A percentile compares a stretch with the other conserved stretches of the same genome.
Evolutionary conservation across 176 grass and related monocot species (phyloP).

Genomic region (Elaeis guineensis): DNA sequence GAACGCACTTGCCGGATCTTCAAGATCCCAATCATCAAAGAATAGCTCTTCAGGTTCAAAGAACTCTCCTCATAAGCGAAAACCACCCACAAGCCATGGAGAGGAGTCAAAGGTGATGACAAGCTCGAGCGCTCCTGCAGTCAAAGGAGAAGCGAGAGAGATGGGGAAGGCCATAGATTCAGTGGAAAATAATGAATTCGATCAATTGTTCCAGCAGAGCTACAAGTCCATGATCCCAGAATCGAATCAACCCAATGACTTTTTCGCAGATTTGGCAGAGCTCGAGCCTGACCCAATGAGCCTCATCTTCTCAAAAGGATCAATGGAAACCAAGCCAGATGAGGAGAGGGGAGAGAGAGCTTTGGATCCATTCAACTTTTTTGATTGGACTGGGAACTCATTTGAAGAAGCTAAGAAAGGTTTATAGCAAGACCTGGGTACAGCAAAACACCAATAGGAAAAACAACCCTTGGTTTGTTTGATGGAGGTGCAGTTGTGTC

Average conservation of each 20-base stretch:
- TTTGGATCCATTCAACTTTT: slow-evolving; percentile 46
- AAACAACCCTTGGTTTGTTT: slow-evolving; percentile 26
- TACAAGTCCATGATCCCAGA: slow-evolving; percentile 65
- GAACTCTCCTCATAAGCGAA: slow-evolving; percentile 33
- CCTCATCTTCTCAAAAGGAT: slow-evolving; percentile 88
- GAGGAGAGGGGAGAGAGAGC: slow-evolving; percentile 31
- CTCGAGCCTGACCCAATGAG: slow-evolving; percentile 73
- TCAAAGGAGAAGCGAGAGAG: slow-evolving; percentile 33
- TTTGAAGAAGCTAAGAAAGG: slow-evolving; percentile 37
- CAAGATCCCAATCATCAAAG: slow-evolving; percentile 51
- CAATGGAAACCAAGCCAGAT: slow-evolving; percentile 46
- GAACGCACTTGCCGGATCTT: slow-evolving; percentile 93
- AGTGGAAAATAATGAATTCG: slow-evolving; percentile 38
- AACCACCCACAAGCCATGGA: slow-evolving; percentile 22
- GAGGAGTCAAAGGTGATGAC: slow-evolving; percentile 39
- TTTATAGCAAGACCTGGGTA: slow-evolving; percentile 43
- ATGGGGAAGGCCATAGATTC: slow-evolving; percentile 1
- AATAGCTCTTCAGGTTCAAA: slow-evolving; percentile 31
- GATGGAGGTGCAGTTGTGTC: slow-evolving; percentile 21
- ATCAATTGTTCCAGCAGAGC: slow-evolving; percentile 53
- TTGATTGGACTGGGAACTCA: slow-evolving; percentile 56
- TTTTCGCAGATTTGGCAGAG: slow-evolving; percentile 80
- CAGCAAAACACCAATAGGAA: slow-evolving; percentile 7
- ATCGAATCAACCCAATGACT: slow-evolving; percentile 56
- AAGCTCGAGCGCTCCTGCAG: slow-evolving; percentile 13